Base-by-base conservation (phyloP, 257 asterid genomes). In the Gentiana dahurica region DNA sequence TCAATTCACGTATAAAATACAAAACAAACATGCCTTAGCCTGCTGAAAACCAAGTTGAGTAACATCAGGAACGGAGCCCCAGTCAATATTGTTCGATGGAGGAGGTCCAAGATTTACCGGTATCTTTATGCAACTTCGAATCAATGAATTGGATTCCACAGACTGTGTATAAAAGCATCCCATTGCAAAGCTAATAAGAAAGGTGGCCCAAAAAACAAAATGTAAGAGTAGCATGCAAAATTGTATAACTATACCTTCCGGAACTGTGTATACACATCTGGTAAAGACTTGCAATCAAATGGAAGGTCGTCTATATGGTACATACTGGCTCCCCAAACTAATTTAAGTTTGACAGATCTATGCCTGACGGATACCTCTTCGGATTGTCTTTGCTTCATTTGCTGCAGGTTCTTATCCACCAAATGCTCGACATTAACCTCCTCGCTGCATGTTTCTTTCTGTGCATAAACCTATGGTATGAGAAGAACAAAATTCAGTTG, bases 361-460 rank as follows among this genome's bases (percentile, higher is more conserved):
- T 63, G 53, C 54, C 61, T 63, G 54, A 63, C 44, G 34, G 69
- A 62, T 57, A 38, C 51, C 49, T 70, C 80, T 65, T 72, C 74
- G 45, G 74, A 59, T 24, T 63, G 69, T 34, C 61, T 54, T 8
- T 7, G 55, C 45, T 44, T 52, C 49, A 70, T 55, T 53, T 51
- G 52, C 63, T 38, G 65, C 81, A 91, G 67, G 63, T 76, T 77
- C 51, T 64, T 62, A 44, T 80, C 65, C 52, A 87, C 96, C 66
- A 72, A 65, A 60, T 69, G 77, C 79, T 91, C 97, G 55, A 85
- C 84, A 43, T 62, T 72, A 60, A 87, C 67, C 82, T 91, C 98
- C 79, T 91, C 98, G 10, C 96, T 87, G 80, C 98, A 91, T 34
- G 96, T 83, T 82, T 87, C 98, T 73, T 85, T 91, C 71, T 91